Base-by-base conservation (phyloP, 768 basidiomycete genomes). In the Naganishia antarctica region DNA sequence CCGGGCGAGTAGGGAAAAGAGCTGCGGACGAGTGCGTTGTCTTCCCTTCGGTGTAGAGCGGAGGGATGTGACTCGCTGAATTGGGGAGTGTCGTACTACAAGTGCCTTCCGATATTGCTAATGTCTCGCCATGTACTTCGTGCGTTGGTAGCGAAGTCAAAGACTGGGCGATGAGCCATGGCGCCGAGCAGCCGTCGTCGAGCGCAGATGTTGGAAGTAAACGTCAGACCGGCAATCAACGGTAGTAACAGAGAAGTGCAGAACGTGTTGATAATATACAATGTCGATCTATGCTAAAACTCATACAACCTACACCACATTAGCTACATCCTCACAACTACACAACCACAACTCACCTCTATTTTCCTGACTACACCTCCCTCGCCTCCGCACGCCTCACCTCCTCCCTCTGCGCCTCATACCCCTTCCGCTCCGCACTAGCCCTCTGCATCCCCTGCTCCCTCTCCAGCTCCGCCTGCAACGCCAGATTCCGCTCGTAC, bases 401-500 rank as follows among this genome's bases (percentile, higher is more conserved):
- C n/a, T 23, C 53, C 15, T 57, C 53, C 32, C 53, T 16, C 7
- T 64, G 53, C 26, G 18, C 18, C 31, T 57, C 43, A 53, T 58
- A 45, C 53, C 26, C 21, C 21, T 57, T 34, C 51, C 18, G 25
- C 53, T 64, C 63, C 53, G 34, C 31, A 8, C 21, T 28, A 4
- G 37, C 44, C 46, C 49, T 31, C 40, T 43, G 29, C 31, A 67
- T 51, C 21, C 69, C 69, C 43, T 77, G 76, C 44, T 73, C 73
- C 48, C 44, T 51, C 25, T 43, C 67, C 67, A 77, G 61, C 26
- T 60, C 53, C 48, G 53, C 68, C 32, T 68, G 74, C 40, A 77
- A 50, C 18, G 31, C 46, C 63, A 70, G 69, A 63, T 77, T 74
- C 43, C 66, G 57, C 46, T 67, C 63, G 63, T 77, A 77, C 57